phyloP scores from a whole-genome alignment of 495 filamentous ascomycete species.

The Daldinia concentrica region DNA sequence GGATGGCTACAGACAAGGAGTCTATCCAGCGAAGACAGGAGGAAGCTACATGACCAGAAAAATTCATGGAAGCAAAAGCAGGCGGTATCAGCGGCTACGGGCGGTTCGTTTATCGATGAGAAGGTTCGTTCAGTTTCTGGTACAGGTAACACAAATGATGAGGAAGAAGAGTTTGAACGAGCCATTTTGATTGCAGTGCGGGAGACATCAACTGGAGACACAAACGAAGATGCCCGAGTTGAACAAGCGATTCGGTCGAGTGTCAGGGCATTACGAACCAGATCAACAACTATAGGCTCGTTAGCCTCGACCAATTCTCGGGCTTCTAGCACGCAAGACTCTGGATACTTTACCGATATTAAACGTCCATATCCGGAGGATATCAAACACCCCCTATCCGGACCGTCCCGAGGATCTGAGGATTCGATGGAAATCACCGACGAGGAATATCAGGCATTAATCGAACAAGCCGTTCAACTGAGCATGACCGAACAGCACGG shows the following conservation, averaged over 20 bases:
- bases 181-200: constrained; percentile 74
- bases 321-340: constrained; percentile 12
- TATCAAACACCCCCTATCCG: constrained; percentile 39
- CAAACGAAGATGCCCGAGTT: constrained; percentile 71
- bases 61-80: constrained; percentile 45
- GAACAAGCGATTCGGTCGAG: constrained; percentile 76
- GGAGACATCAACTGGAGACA: constrained; percentile 72
- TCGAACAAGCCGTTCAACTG: constrained; percentile 67
- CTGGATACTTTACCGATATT: constrained; percentile 20
- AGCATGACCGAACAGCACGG: constrained; percentile 61
- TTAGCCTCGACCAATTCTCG: constrained; percentile 24
- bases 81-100: constrained; percentile 32
- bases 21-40: constrained; percentile 54
- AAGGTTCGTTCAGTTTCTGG: constrained; percentile 21
- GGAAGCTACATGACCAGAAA: constrained; percentile 61
- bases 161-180: constrained; percentile 68
- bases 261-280: constrained; percentile 64
- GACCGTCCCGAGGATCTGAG: constrained; percentile 35
- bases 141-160: constrained; percentile 23
- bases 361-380: constrained; percentile 6
- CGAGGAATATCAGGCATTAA: constrained; percentile 62
- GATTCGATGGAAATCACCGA: constrained; percentile 53
- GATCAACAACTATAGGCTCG: constrained; percentile 40
- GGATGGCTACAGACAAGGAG: constrained; percentile 55
- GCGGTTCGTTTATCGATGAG: constrained; percentile 47